Percentiles rank a stretch among this genome's conserved stretches.
Evolutionary conservation across 1,284 basidiomycete species (phyloP).

Genomic region (Fistulinella cinereoalba): DNA sequence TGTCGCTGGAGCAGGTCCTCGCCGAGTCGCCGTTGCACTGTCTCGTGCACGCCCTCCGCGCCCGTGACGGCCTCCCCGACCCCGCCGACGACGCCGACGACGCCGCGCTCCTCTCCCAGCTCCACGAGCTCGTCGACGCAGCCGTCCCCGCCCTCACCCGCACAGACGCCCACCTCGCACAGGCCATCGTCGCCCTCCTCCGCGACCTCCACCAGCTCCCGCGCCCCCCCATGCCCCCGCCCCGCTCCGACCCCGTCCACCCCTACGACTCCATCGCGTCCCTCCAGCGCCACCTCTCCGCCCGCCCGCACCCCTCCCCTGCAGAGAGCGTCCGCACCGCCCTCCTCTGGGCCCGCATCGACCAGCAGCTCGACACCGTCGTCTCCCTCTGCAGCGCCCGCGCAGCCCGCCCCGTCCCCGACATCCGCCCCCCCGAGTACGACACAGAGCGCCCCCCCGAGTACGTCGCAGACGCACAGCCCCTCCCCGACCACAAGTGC

Average conservation of each 20-base stretch:
- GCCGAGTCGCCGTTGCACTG: conserved; percentile 57
- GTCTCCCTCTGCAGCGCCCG: conserved; percentile 62
- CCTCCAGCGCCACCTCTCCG: conserved; percentile 65
- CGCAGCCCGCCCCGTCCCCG: conserved; percentile 18
- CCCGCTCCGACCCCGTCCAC: conserved; percentile 12
- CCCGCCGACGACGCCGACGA: too few relatives aligned
- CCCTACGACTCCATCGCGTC: conserved; percentile 51
- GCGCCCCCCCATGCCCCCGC: conserved; percentile 30
- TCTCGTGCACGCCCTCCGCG: conserved; percentile 61
- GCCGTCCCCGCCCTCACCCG: conserved; percentile 44
- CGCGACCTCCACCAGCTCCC: conserved; percentile 62
- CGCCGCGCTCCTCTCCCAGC: conserved; percentile 58
- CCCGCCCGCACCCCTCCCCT: conserved; percentile 56
- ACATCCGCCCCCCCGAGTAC: conserved; percentile 7
- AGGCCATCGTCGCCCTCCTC: conserved; percentile 63
- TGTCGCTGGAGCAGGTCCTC: conserved; percentile 23
- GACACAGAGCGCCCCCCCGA: conserved; percentile 61
- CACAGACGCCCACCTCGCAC: conserved; percentile 58
- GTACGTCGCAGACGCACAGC: conserved; percentile 46
- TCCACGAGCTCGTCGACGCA: conserved; percentile 51
- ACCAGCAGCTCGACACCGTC: conserved; percentile 69
- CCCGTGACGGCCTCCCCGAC: conserved; percentile 43
- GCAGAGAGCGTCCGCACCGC: conserved; percentile 59
- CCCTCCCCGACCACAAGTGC: too few relatives aligned
- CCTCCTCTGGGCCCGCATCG: conserved; percentile 71